phyloP scores from a whole-genome alignment of 2,329 filamentous ascomycete species.

The Cladophialophora yegresii region DNA sequence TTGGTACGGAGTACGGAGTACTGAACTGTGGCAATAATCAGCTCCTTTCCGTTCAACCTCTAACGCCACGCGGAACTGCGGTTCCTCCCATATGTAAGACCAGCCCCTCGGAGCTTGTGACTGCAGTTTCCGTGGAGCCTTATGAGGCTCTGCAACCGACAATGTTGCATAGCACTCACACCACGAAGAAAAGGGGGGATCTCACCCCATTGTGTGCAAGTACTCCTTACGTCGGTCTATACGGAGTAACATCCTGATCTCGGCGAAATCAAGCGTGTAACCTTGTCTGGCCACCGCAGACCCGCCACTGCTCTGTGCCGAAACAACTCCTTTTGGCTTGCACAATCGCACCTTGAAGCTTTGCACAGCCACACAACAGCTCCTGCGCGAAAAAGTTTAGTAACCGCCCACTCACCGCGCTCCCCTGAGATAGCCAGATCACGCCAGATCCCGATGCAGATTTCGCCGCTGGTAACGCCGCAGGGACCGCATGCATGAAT shows the following conservation, averaged over 20 bases:
- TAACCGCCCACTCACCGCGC: background rate
- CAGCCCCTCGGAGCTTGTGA: background rate
- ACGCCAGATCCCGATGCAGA: background rate
- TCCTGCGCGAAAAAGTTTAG: background rate
- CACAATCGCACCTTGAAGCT: background rate
- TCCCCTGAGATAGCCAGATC: background rate
- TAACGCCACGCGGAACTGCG: background rate
- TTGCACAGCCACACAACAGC: background rate
- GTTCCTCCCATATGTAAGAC: background rate
- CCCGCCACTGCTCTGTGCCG: background rate
- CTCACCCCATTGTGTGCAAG: background rate
- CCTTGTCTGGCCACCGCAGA: background rate
- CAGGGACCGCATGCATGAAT: background rate
- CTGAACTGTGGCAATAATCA: too few species aligned
- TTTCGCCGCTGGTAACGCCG: slow-evolving; percentile 6
- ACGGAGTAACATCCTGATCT: background rate
- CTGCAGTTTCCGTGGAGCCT: background rate
- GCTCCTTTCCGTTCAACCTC: too few species aligned
- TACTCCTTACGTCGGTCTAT: background rate
- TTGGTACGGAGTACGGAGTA: too few species aligned
- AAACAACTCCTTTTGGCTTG: background rate
- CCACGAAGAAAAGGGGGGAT: background rate
- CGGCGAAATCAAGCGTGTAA: background rate
- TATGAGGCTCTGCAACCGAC: background rate
- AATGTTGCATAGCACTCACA: background rate